Percentiles rank a stretch among this genome's conserved stretches.
Conservation (phyloP, 106 monocot species). For the Posidonia australis region DNA sequence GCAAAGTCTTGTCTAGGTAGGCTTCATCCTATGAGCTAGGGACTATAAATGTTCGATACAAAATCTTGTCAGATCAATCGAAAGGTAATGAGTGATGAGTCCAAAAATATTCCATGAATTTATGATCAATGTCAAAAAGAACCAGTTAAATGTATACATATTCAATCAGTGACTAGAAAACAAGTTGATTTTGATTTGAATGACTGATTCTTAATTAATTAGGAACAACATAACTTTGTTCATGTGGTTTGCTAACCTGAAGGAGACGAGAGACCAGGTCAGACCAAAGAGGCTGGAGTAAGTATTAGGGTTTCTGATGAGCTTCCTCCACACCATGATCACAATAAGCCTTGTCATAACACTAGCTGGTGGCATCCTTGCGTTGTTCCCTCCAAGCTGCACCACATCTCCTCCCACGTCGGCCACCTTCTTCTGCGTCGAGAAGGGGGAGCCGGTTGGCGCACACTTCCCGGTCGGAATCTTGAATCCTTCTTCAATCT, state of each 20-base stretch:
- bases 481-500: slow-evolving; percentile 47
- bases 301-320: slow-evolving; percentile 85
- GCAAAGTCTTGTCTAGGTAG: too few species aligned
- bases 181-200: too few species aligned
- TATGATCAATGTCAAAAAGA: too few species aligned
- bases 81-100: too few species aligned
- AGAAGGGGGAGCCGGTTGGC: slow-evolving; percentile 4
- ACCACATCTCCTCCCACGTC: slow-evolving; percentile 3
- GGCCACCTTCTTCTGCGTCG: slow-evolving; percentile 19
- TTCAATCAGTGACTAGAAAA: too few species aligned
- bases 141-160: too few species aligned
- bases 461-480: slow-evolving; percentile 8
- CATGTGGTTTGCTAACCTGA: slow-evolving; percentile 25
- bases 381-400: slow-evolving; percentile 2
- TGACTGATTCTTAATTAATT: too few species aligned
- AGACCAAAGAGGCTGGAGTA: slow-evolving; percentile 83
- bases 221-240: too few species aligned
- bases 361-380: slow-evolving; percentile 66
- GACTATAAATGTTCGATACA: too few species aligned
- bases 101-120: too few species aligned
- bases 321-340: slow-evolving; percentile 91
- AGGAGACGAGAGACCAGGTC: slow-evolving; percentile 67
- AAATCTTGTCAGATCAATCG: too few species aligned
- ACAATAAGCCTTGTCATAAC: slow-evolving; percentile 81
- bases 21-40: too few species aligned